Percentiles rank a stretch among this genome's conserved stretches.
These are phyloP conservation scores for Solanum bukasovii DNA, from an alignment of 257 asterid genomes.

Conservation along the genomic window DNA sequence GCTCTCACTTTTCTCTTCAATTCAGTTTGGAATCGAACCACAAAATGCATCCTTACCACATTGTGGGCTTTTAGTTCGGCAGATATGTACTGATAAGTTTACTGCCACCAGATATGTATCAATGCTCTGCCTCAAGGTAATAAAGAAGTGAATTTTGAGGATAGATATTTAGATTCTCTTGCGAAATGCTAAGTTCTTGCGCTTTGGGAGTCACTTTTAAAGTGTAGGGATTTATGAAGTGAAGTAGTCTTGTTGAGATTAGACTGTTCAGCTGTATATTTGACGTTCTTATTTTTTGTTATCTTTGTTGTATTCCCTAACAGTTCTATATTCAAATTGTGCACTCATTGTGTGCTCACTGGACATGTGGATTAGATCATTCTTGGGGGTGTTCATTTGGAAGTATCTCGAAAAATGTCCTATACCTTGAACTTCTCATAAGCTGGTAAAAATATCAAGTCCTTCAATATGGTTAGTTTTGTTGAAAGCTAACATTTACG, in stretches of 20 bases:
- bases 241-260: neutral
- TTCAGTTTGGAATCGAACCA: neutral
- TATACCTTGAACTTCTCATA: neutral
- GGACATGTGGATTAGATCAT: neutral
- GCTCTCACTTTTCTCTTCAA: neutral
- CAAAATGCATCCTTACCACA: neutral
- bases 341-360: neutral
- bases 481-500: neutral
- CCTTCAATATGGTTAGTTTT: neutral
- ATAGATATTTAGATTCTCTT: neutral
- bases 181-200: neutral
- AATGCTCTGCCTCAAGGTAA: neutral
- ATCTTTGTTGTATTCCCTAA: neutral
- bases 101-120: neutral
- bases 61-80: neutral
- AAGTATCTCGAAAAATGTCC: neutral
- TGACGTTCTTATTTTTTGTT: neutral
- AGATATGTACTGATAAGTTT: neutral
- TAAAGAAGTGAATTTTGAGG: neutral
- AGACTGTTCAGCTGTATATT: neutral
- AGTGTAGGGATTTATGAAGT: neutral
- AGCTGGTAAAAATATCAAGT: neutral
- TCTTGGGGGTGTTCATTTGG: neutral
- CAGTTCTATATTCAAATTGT: neutral
- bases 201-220: neutral